phyloP scores from a whole-genome alignment of 768 basidiomycete genomes.

The Serendipita indica region DNA sequence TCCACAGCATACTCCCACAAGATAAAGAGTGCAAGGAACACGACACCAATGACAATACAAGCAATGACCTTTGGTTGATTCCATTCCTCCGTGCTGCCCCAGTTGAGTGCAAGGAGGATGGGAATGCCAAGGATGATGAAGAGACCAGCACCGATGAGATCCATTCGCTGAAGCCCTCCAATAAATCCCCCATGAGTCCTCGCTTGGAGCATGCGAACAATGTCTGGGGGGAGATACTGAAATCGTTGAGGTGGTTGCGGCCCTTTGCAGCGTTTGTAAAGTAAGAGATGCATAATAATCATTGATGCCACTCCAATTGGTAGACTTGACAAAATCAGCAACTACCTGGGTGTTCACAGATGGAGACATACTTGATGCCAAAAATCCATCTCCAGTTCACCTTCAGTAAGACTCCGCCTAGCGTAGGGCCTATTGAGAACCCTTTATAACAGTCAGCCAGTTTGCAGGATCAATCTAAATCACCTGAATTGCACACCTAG shows the following conservation, averaged over 20 bases:
- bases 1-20: conserved; percentile 32
- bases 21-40: conserved; percentile 29
- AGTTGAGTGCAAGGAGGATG: conserved; percentile 35
- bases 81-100: conserved; percentile 34
- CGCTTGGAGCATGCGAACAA: background rate
- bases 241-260: conserved; percentile 12
- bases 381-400: conserved; percentile 40
- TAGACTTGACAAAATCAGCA: conserved; percentile 26
- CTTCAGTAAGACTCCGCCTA: conserved; percentile 29
- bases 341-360: background rate
- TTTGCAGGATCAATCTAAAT: too few species aligned
- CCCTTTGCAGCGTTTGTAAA: conserved; percentile 24
- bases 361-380: conserved; percentile 33
- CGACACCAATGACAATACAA: conserved; percentile 31
- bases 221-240: background rate
- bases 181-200: conserved; percentile 1
- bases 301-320: conserved; percentile 27
- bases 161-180: conserved; percentile 25
- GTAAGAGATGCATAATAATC: conserved; percentile 28
- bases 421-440: conserved; percentile 30
- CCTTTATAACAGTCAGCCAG: too few species aligned
- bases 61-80: conserved; percentile 31
- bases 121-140: conserved; percentile 33
- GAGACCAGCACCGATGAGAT: conserved; percentile 33
- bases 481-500: too few species aligned